A percentile compares a stretch with the other conserved stretches of the same genome.
Conservation (phyloP, 139 green algal genomes). For the Pleodorina starrii region DNA sequence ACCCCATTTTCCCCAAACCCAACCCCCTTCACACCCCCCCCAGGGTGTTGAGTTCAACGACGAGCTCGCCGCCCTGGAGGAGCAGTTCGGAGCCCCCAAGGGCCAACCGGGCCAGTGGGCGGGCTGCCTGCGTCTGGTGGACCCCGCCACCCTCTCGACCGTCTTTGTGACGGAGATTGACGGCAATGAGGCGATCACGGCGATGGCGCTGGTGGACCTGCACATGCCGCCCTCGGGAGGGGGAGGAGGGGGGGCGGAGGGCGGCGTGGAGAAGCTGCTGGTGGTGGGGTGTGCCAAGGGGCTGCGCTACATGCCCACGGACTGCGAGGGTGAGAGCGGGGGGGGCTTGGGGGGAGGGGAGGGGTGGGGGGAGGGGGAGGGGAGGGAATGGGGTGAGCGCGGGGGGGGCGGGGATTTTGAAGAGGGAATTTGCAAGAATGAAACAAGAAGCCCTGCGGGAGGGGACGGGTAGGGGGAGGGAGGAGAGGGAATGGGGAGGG, state of each 20-base stretch:
- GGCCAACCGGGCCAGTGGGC: slow-evolving; percentile 87
- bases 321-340: slow-evolving; percentile 66
- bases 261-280: slow-evolving; percentile 61
- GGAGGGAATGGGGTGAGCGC: too few species aligned
- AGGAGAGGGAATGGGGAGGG: too few species aligned
- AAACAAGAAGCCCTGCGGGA: too few species aligned
- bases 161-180: slow-evolving; percentile 84
- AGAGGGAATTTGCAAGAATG: too few species aligned
- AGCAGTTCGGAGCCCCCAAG: slow-evolving; percentile 86
- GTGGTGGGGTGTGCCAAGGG: slow-evolving; percentile 90
- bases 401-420: too few species aligned
- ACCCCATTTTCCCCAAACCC: too few species aligned
- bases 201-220: slow-evolving; percentile 84
- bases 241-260: slow-evolving; percentile 33
- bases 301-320: slow-evolving; percentile 89
- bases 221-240: slow-evolving; percentile 66
- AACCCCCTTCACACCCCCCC: too few species aligned
- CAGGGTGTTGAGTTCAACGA: slow-evolving; percentile 84
- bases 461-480: too few species aligned
- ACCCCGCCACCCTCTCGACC: slow-evolving; percentile 75
- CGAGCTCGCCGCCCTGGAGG: slow-evolving; percentile 78
- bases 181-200: slow-evolving; percentile 89
- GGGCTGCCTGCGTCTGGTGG: slow-evolving; percentile 91
- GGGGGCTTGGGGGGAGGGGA: too few species aligned
- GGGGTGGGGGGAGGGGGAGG: too few species aligned